Base-by-base conservation (phyloP, 768 basidiomycete genomes). In the Galerina marginata region DNA sequence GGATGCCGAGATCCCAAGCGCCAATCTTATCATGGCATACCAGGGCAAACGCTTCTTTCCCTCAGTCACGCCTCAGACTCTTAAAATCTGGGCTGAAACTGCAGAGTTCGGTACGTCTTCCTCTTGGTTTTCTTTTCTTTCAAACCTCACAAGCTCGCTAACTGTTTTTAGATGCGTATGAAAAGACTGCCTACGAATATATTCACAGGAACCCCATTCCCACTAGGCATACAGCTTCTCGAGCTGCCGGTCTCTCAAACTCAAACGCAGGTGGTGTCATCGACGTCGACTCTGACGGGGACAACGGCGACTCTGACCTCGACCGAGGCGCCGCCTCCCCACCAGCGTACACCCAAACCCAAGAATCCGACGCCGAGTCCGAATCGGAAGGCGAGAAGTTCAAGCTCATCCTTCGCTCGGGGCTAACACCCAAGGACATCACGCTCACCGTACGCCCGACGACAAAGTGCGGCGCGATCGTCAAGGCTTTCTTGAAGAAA, bases 401-500 rank as follows among this genome's bases (percentile, higher is more conserved):
- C 75, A 90, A 86, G 62, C 78, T 93, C 26, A 77, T 83, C 40
- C 69, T 93, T 9, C 89, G 89, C 15, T 90, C 90, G 2, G 74
- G 74, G 9, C 60, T 72, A 16, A 81, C 78, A 10, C 76, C 74
- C 15, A 86, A 83, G 58, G 81, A 84, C 40, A 80, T 93, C 48
- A 79, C 81, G 1, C 77, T 94, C 36, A 88, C 81, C 2, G 92
- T 93, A 6, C 87, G 90, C 6, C 82, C 85, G 6, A 89, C 88
- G 16, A 91, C 92, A 16, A 92, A 83, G 56, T 92, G 91, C 57
- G 87, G 86, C 12, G 85, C 88, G 0, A 90, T 94, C 56, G 83
- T 93, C 52, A 84, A 83, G 65, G 90, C 88, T 0, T 94, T 89
- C 72, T 75, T 94, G 67, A 90, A 84, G 71, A 86, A 84, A 66